phyloP scores from a whole-genome alignment of 2,329 filamentous ascomycete species.

The Epicoccum sorghinum region DNA sequence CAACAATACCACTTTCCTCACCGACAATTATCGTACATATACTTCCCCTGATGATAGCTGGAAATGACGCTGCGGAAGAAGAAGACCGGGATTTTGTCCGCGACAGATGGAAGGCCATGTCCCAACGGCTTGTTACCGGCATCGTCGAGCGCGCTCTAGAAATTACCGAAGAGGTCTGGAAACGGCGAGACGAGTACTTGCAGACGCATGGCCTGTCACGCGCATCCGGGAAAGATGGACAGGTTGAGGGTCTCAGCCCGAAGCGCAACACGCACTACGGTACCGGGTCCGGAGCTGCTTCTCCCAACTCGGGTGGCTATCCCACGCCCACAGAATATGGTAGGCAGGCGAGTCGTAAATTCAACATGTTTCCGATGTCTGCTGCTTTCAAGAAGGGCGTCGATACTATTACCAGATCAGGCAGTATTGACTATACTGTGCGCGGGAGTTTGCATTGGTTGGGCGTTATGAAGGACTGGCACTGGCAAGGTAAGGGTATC shows the following conservation, averaged over 20 bases:
- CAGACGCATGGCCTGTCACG: conserved; percentile 29
- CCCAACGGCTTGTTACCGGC: conserved; percentile 66
- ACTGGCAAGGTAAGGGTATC: conserved; percentile 67
- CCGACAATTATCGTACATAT: conserved; percentile 71
- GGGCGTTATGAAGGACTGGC: conserved; percentile 71
- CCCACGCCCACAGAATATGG: not conserved
- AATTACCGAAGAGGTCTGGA: conserved; percentile 70
- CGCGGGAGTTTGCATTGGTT: conserved; percentile 70
- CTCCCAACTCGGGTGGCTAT: conserved; percentile 11
- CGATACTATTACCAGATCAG: conserved; percentile 47
- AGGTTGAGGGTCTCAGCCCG: conserved; percentile 1
- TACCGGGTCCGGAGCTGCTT: conserved; percentile 10
- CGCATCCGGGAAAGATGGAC: not conserved
- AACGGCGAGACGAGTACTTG: conserved; percentile 63
- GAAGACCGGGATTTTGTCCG: conserved; percentile 69
- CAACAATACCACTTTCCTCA: conserved; percentile 66
- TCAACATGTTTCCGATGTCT: conserved; percentile 34
- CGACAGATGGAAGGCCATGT: conserved; percentile 66
- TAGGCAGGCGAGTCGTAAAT: conserved; percentile 4
- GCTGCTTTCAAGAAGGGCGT: conserved; percentile 43
- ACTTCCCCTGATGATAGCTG: conserved; percentile 69
- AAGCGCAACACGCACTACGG: conserved; percentile 13
- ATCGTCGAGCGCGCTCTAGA: conserved; percentile 68
- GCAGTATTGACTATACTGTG: conserved; percentile 67
- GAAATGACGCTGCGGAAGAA: conserved; percentile 64